Base-by-base conservation (phyloP, 1,284 basidiomycete genomes). In the Boletus smithii region DNA sequence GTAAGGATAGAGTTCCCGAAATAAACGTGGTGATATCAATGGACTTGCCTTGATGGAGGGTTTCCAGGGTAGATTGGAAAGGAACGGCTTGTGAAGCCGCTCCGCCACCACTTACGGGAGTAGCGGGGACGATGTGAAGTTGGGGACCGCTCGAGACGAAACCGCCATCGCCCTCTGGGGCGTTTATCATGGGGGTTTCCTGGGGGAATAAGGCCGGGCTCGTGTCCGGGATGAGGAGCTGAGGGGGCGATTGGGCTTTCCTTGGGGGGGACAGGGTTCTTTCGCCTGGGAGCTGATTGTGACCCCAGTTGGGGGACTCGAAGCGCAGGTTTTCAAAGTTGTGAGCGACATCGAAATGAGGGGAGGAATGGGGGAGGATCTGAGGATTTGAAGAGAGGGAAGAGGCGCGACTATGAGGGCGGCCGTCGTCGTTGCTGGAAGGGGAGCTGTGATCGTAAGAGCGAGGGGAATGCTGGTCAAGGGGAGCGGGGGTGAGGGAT, bases 111-210 rank as follows among this genome's bases (percentile, higher is more conserved):
- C 76, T 79, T 48, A 90, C 73, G 8, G 87, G 88, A 2, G 87
- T 90, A n/a, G 87, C 85, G 23, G 87, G 87, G 6, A 88, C 85
- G 51, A 90, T 81, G 57, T 88, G 79, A 54, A 90, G 73, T 41
- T 76, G 76, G 1, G 83, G 84, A 0, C 82, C 81, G 3, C 70
- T 61, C 13, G 62, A 62, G 43, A 69, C 64, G 40, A 73, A 66
- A n/a, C 69, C 69, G 32, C 75, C 80, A 44, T 81, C 78, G 43
- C 77, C 82, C 10, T 79, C 77, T 14, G 83, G 83, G 3, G 83
- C 83, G 53, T 85, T 83, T 61, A 85, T 86, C 50, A 71, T 75
- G 4, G 83, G 83, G 4, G 74, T 69, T 22, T 58, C 55, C 45
- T 63, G 59, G 0, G 53, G 46, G 37, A 62, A 68, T 11, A 69